Evolutionary conservation across 805 yeast species (phyloP).

Genomic region (Tetrapisispora nanseiensis): DNA sequence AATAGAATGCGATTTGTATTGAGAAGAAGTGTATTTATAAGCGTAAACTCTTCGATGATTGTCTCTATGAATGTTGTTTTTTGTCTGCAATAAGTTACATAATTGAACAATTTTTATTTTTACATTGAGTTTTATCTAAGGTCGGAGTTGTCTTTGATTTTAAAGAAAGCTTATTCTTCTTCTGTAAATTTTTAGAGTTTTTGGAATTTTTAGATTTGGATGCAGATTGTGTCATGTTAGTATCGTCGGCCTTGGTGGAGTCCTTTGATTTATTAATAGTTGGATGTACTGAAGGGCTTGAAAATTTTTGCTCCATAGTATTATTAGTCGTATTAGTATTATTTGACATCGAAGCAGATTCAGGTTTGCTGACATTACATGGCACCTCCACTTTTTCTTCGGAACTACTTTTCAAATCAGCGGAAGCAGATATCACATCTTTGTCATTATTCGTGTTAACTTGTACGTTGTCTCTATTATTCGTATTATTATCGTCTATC

Average conservation of each 20-base stretch:
- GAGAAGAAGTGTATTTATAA: too few species aligned
- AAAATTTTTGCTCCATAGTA: too few species aligned
- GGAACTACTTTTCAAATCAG: neutral
- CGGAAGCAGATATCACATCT: too few species aligned
- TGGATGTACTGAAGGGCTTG: too few species aligned
- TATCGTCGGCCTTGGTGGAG: too few species aligned
- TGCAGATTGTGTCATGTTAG: neutral
- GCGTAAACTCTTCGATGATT: too few species aligned
- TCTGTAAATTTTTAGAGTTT: neutral
- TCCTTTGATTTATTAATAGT: too few species aligned
- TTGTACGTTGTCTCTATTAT: neutral
- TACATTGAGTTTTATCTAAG: neutral
- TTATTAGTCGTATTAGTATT: too few species aligned
- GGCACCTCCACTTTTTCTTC: neutral
- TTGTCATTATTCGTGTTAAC: neutral
- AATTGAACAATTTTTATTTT: slow-evolving; percentile 1
- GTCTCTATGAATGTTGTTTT: neutral
- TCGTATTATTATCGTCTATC: neutral
- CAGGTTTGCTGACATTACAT: neutral
- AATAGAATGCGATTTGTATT: too few species aligned
- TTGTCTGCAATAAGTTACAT: neutral
- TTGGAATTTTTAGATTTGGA: neutral
- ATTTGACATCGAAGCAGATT: too few species aligned
- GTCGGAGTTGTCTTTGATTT: neutral
- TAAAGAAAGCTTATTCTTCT: neutral